Percentiles rank a stretch among this genome's conserved stretches.
These are phyloP conservation scores for Babesia microti DNA, from an alignment of 169 alveolate genomes.

Conservation along the genomic window DNA sequence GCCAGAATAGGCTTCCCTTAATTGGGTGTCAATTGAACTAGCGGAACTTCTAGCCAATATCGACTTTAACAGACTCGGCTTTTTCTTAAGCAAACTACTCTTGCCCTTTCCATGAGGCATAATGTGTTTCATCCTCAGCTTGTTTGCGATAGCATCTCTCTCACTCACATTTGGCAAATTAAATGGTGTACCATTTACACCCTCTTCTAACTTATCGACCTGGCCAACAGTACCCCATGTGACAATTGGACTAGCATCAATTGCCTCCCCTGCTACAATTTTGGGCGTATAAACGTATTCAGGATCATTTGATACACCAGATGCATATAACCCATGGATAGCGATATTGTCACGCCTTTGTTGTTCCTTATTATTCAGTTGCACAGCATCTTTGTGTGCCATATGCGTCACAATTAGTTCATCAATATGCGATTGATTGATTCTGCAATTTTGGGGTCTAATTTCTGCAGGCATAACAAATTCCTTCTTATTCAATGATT, in stretches of 20 bases:
- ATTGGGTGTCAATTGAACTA: conserved; percentile 33
- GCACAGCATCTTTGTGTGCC: conserved; percentile 16
- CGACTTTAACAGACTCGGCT: too few relatives aligned
- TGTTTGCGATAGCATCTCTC: conserved; percentile 47
- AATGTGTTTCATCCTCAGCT: conserved; percentile 26
- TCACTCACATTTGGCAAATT: conserved; percentile 36
- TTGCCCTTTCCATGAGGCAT: too few relatives aligned
- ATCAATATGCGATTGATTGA: conserved; percentile 34
- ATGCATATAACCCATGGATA: conserved; percentile 31
- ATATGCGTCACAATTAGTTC: conserved; percentile 20
- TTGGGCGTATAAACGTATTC: conserved; percentile 52
- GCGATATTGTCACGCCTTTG: conserved; percentile 22
- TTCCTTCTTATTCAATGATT: conserved; percentile 1
- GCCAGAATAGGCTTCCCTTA: conserved; percentile 19
- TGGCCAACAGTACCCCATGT: conserved; percentile 42
- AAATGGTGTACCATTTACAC: conserved; percentile 4
- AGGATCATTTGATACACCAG: conserved; percentile 21
- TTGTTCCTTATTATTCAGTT: conserved; percentile 13
- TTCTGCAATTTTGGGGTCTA: conserved; percentile 22
- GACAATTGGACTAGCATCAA: conserved; percentile 34
- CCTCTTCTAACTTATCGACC: neutral
- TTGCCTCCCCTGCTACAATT: conserved; percentile 40
- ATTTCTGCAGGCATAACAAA: conserved; percentile 9
- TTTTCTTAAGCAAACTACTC: too few relatives aligned
- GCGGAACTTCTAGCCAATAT: too few relatives aligned